phyloP scores from a whole-genome alignment of 495 filamentous ascomycete species.

The Penicillium robsamsonii region DNA sequence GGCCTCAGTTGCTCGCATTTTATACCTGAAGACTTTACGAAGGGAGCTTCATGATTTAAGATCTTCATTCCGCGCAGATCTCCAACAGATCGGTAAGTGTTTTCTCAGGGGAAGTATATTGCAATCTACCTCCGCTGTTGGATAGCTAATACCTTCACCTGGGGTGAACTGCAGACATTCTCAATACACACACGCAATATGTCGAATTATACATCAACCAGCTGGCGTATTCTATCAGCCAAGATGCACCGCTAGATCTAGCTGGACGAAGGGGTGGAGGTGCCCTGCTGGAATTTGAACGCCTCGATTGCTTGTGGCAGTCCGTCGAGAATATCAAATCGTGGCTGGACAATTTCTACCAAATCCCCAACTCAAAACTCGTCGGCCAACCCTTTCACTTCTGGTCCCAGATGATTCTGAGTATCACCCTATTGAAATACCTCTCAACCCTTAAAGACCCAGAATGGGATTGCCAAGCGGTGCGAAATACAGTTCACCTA shows the following conservation, averaged over 20 bases:
- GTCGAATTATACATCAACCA: conserved; percentile 41
- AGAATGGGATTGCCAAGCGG: conserved; percentile 39
- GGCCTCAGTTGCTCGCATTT: conserved; percentile 16
- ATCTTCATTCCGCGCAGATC: conserved; percentile 17
- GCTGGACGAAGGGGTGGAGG: conserved; percentile 10
- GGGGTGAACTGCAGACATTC: conserved; percentile 20
- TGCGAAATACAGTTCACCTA: conserved; percentile 34
- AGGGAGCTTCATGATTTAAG: conserved; percentile 22
- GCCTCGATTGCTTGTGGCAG: conserved; percentile 34
- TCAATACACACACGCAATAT: conserved; percentile 33
- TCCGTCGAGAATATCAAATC: conserved; percentile 36
- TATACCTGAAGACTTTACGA: conserved; percentile 30
- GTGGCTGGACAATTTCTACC: conserved; percentile 35
- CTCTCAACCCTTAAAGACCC: conserved; percentile 40
- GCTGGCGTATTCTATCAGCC: conserved; percentile 24
- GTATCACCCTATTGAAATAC: conserved; percentile 35
- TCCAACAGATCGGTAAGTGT: conserved; percentile 22
- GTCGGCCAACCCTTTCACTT: conserved; percentile 34
- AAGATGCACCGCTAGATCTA: conserved; percentile 14
- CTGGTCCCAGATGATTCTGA: conserved; percentile 38
- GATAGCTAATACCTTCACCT: conserved; percentile 10
- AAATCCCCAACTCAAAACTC: conserved; percentile 22
- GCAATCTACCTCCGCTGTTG: not conserved
- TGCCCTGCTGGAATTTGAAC: conserved; percentile 28
- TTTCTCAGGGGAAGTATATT: not conserved